Conservation (phyloP, 2,329 filamentous ascomycete genomes). For the Harringtonia aguacate region DNA sequence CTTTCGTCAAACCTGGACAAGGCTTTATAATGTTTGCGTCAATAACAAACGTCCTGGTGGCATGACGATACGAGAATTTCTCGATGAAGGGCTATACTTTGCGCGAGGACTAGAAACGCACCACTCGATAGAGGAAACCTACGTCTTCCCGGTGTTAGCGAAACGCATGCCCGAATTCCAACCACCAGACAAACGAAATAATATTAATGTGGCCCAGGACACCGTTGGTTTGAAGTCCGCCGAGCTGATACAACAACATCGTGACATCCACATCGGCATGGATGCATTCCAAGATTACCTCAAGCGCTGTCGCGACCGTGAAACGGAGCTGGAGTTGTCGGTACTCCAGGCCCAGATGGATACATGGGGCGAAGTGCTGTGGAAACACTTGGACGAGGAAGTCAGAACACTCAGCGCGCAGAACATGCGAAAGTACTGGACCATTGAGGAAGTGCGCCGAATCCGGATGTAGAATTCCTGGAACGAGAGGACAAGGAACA, state of each 20-base stretch:
- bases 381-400: slow-evolving; percentile 77
- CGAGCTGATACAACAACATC: slow-evolving; percentile 63
- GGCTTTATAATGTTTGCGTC: slow-evolving; percentile 56
- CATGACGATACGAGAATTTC: slow-evolving; percentile 59
- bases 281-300: slow-evolving; percentile 59
- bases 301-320: slow-evolving; percentile 46
- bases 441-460: slow-evolving; percentile 53
- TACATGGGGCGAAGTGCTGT: slow-evolving; percentile 65
- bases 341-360: slow-evolving; percentile 66
- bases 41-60: slow-evolving; percentile 45
- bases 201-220: too few species aligned
- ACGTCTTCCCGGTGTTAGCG: slow-evolving; percentile 71
- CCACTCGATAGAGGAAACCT: slow-evolving; percentile 72
- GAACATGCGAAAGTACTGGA: slow-evolving; percentile 83
- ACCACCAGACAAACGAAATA: slow-evolving; percentile 20
- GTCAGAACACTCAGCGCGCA: slow-evolving; percentile 68
- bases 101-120: slow-evolving; percentile 60
- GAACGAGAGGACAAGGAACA: not conserved
- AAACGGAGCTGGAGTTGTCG: slow-evolving; percentile 43
- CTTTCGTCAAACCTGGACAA: slow-evolving; percentile 65
- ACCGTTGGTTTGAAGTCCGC: slow-evolving; percentile 28
- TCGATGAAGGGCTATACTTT: slow-evolving; percentile 59
- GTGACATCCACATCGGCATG: slow-evolving; percentile 66
- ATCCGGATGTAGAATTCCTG: slow-evolving; percentile 39
- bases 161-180: slow-evolving; percentile 70